phyloP scores from a whole-genome alignment of 129 eudicot genomes.

The Escallonia rubra region DNA sequence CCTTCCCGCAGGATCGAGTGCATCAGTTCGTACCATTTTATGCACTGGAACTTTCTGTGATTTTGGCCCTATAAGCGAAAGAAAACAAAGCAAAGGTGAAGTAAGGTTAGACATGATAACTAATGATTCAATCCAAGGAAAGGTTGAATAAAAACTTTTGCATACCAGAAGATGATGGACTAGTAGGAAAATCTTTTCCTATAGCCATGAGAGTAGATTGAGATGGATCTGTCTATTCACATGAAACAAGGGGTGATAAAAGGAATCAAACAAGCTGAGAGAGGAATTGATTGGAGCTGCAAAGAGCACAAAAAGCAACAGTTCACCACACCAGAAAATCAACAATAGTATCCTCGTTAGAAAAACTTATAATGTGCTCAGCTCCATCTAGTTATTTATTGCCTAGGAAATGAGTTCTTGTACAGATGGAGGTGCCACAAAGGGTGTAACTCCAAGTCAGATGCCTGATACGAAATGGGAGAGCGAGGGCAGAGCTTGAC shows the following conservation, averaged over 20 bases:
- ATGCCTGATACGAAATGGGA: too few species aligned
- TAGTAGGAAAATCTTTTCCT: conserved; percentile 37
- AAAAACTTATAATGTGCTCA: too few species aligned
- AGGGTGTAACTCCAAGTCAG: too few species aligned
- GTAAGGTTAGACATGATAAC: background rate
- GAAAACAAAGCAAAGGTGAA: conserved; percentile 11
- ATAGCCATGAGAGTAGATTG: conserved; percentile 30
- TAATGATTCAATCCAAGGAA: background rate
- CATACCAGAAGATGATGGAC: conserved; percentile 64
- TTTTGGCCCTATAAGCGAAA: conserved; percentile 28
- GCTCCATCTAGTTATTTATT: too few species aligned
- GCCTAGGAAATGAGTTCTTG: too few species aligned
- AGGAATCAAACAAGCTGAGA: background rate
- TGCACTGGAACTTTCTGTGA: conserved; percentile 58
- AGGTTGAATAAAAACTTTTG: background rate
- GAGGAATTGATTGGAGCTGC: background rate
- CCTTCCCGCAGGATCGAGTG: conserved; percentile 93
- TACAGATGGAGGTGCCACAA: too few species aligned
- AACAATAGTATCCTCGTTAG: too few species aligned
- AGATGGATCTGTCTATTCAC: conserved; percentile 52
- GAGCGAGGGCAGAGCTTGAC: too few species aligned
- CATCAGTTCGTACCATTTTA: conserved; percentile 81
- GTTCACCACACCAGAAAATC: too few species aligned
- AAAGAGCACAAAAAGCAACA: too few species aligned
- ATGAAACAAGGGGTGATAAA: conserved; percentile 18